Base-by-base conservation (phyloP, 148 eudicot species). In the Selenicereus undatus region DNA sequence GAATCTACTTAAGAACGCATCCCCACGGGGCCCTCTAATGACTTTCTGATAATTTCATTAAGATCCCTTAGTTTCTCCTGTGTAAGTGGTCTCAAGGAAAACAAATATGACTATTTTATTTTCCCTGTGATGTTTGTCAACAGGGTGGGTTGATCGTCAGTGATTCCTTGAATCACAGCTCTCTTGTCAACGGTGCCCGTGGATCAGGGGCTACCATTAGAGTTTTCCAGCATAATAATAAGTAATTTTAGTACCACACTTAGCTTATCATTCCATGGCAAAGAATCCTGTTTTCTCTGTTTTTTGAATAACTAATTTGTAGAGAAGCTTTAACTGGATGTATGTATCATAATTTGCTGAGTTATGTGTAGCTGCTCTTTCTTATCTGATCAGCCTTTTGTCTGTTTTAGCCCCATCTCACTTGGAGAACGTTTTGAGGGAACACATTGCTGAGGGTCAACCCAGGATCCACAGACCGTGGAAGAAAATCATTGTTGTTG, bases 401-500 rank as follows among this genome's bases (percentile, higher is more conserved):
- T 83, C 73, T 80, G 64, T 39, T 84, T 29, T 73, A 96, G 99
- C 91, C 21, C 99, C 99, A 69, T 91, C 94, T 27, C 93, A 93
- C 86, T 87, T 96, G 85, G 99, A 93, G 82, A 87, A 84, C 54
- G 93, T 93, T 84, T 83, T 96, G 89, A 90, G 97, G 81, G 99
- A 93, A 79, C 94, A 92, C 78, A 96, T 96, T 90, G 91, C 97
- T 56, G 93, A 89, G 20, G 99, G 99, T 73, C 98, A 96, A 82
- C 97, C 98, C 13, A 91, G 99, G 80, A 96, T 98, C 16, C 99
- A 93, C 88, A 89, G 99, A 88, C 97, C 99, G 58, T 96, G 99
- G 99, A 96, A 96, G 87, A 96, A 96, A 84, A 96, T 96, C 71
- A 89, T 96, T 60, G 95, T 96, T 76, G 89, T 93, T 73, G 99